Evolutionary conservation across 2,329 filamentous ascomycete species (phyloP), one percentile per base, ranked within the genome.

Genomic region (Diaporthe batatas): DNA sequence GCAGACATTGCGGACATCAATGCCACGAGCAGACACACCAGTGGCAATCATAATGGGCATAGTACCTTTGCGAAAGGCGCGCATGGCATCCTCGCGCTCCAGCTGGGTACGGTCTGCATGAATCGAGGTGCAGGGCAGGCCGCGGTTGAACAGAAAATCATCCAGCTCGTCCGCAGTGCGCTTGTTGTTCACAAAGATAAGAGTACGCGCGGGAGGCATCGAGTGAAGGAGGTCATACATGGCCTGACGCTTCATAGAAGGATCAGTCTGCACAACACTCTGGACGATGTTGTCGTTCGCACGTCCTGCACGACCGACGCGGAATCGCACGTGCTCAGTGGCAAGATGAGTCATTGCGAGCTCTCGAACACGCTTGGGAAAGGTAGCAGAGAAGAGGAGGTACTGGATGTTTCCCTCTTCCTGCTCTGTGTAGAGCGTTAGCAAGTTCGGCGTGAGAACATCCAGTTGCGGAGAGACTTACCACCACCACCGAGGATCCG

Each of bases 301-400:
- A 76, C 92, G 94, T 44, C 96, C 96, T 34, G 94, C 91, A 78
- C 96, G 94, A 39, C 96, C 96, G 75, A 98, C 93, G 55, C 91
- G 92, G 81, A 99, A 91, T 29, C 93, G 93, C 67, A 97, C 87
- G 78, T 94, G 91, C 54, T 94, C 90, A 14, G 90, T 86, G 0
- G 92, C 86, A 72, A 99, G 89, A 79, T 95, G 93, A 36, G 93
- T 87, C 73, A 90, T 91, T 14, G 95, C 96, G 18, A 98, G 84
- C 32, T 92, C 87, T 39, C 95, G 94, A 75, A 94, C 91, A 0
- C 85, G 85, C 84, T 93, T 95, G 53, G 95, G 94, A 82, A 99
- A 98, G 0, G 96, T 98, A 0, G 96, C 96, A 0, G 95, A 98
- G 81, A 98, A 98, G 85, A 99, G 92, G 83, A 97, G 87, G 81